These are phyloP conservation scores for Schizophyllum commune DNA, from an alignment of 1,284 basidiomycete species.

Conservation along the genomic window DNA sequence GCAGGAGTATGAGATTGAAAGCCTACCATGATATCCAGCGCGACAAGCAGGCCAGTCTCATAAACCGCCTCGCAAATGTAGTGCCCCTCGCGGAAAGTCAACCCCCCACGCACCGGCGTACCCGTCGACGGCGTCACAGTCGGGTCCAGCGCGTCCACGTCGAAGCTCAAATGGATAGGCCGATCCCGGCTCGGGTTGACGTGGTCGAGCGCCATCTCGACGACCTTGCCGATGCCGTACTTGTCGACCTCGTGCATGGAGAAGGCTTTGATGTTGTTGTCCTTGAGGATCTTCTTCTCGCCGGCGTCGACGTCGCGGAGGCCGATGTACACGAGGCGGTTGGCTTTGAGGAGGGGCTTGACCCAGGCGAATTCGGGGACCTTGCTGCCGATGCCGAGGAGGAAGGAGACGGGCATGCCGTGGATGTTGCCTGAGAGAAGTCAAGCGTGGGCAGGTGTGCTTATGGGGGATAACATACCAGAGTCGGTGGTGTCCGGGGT, in stretches of 20 bases:
- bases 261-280: slow-evolving; percentile 89
- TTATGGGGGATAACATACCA: slow-evolving; percentile 33
- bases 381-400: slow-evolving; percentile 62
- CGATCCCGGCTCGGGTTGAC: slow-evolving; percentile 79
- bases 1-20: slow-evolving; percentile 1
- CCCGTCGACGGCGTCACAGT: slow-evolving; percentile 93
- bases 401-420: slow-evolving; percentile 97
- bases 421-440: slow-evolving; percentile 96
- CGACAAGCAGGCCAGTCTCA: slow-evolving; percentile 91
- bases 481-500: slow-evolving; percentile 80
- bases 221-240: slow-evolving; percentile 91
- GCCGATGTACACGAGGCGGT: slow-evolving; percentile 89
- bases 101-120: slow-evolving; percentile 86
- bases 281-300: slow-evolving; percentile 84
- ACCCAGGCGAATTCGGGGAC: slow-evolving; percentile 75
- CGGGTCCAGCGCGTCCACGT: slow-evolving; percentile 94
- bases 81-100: slow-evolving; percentile 96
- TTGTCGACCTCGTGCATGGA: slow-evolving; percentile 99
- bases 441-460: slow-evolving; percentile 4
- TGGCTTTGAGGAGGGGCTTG: slow-evolving; percentile 62
- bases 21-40: slow-evolving; percentile 83
- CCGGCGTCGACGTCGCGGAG: slow-evolving; percentile 89
- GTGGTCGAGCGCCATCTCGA: slow-evolving; percentile 93
- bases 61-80: slow-evolving; percentile 94
- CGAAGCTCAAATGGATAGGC: slow-evolving; percentile 95